Evolutionary conservation across 495 filamentous ascomycete genomes (phyloP).

Genomic region (Aspergillus saccharolyticus): DNA sequence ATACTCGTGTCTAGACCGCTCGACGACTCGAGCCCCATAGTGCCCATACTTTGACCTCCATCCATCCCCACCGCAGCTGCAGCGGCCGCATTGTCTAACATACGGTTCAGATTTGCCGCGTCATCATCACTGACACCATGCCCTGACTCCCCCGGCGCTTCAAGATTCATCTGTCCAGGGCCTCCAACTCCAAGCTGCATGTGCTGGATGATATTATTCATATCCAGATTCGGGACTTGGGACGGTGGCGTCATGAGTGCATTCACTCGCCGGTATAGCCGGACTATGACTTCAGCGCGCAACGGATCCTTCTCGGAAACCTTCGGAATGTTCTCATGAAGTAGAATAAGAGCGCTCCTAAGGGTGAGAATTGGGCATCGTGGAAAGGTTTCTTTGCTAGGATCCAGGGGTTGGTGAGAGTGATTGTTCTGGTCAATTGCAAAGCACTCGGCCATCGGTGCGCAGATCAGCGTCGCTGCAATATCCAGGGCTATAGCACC

Average conservation of each 20-base stretch:
- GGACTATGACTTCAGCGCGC: conserved; percentile 67
- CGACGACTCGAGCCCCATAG: conserved; percentile 16
- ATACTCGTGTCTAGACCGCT: conserved; percentile 36
- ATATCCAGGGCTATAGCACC: conserved; percentile 69
- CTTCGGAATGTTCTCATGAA: conserved; percentile 57
- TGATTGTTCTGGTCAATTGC: conserved; percentile 36
- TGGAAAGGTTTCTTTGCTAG: conserved; percentile 36
- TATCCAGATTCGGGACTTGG: conserved; percentile 37
- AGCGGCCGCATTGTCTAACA: conserved; percentile 41
- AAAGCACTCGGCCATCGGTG: conserved; percentile 53
- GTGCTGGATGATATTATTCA: conserved; percentile 39
- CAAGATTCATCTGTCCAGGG: conserved; percentile 34
- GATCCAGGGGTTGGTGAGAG: conserved; percentile 31
- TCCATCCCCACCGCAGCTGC: conserved; percentile 34
- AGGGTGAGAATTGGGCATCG: conserved; percentile 49
- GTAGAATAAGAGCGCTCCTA: conserved; percentile 63
- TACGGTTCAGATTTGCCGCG: conserved; percentile 42
- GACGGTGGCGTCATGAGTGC: conserved; percentile 43
- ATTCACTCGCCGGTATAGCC: conserved; percentile 71
- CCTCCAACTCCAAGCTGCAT: conserved; percentile 37
- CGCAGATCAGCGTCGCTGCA: conserved; percentile 65
- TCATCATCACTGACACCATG: conserved; percentile 23
- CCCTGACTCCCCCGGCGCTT: conserved; percentile 16
- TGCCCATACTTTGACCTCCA: conserved; percentile 26
- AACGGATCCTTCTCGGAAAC: conserved; percentile 55